A percentile compares a stretch with the other conserved stretches of the same genome.
These are phyloP conservation scores for Tephrocybe rancida DNA, from an alignment of 768 basidiomycete genomes.

Conservation along the genomic window DNA sequence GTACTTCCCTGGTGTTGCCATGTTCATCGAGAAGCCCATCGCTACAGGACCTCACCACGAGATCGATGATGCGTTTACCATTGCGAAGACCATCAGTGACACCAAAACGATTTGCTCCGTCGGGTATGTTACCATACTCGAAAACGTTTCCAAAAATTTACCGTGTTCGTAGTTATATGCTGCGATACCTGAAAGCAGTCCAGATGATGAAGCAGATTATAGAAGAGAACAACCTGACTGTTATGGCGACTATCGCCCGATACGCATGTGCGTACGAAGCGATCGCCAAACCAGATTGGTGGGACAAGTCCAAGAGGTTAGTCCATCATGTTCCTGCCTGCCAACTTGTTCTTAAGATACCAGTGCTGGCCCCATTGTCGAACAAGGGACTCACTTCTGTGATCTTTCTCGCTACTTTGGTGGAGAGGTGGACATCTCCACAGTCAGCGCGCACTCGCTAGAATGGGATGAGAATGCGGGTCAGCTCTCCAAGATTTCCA, in stretches of 20 bases:
- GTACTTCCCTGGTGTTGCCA: slow-evolving; percentile 82
- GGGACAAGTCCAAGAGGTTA: slow-evolving; percentile 88
- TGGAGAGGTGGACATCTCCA: slow-evolving; percentile 87
- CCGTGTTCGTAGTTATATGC: slow-evolving; percentile 72
- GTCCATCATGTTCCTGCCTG: slow-evolving; percentile 4
- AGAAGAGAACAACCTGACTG: slow-evolving; percentile 88
- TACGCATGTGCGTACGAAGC: slow-evolving; percentile 89
- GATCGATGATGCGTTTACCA: slow-evolving; percentile 66
- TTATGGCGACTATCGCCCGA: slow-evolving; percentile 95
- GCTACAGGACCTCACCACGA: slow-evolving; percentile 77
- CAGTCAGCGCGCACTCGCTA: slow-evolving; percentile 82
- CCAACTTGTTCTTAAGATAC: slow-evolving; percentile 3
- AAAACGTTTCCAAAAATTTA: slow-evolving; percentile 2
- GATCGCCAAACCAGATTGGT: slow-evolving; percentile 87
- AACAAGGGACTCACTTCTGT: slow-evolving; percentile 97
- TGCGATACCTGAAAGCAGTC: slow-evolving; percentile 90
- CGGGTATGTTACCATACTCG: slow-evolving; percentile 51
- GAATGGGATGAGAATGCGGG: slow-evolving; percentile 94
- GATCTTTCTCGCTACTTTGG: slow-evolving; percentile 98
- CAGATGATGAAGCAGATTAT: slow-evolving; percentile 98
- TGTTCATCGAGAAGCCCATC: slow-evolving; percentile 94
- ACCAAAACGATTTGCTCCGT: slow-evolving; percentile 83
- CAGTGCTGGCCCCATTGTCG: slow-evolving; percentile 82
- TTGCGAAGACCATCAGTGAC: slow-evolving; percentile 73
- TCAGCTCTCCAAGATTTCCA: slow-evolving; percentile 71